Conservation (phyloP, 306 rosid species). For the Canavalia ensiformis region DNA sequence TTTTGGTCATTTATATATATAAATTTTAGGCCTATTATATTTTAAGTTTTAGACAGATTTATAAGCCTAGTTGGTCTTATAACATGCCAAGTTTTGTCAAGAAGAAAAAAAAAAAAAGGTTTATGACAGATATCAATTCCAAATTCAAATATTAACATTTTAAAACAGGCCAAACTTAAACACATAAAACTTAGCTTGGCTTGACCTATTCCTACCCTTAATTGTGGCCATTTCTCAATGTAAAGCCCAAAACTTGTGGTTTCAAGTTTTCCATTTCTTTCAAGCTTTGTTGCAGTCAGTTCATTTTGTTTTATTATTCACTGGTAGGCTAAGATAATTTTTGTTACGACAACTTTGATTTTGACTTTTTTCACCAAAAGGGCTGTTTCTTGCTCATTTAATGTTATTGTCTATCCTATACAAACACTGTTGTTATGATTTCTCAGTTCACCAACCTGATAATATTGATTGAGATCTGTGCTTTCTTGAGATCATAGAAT, state of each 20-base stretch:
- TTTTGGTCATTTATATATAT: no score
- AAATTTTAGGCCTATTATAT: no score
- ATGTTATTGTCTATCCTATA: no score
- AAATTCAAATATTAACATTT: no score
- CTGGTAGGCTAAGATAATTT: not conserved
- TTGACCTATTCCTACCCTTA: no score
- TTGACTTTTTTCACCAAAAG: not conserved
- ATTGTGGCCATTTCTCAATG: not conserved
- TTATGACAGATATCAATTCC: no score
- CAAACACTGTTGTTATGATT: not conserved
- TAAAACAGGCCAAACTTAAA: no score
- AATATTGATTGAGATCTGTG: constrained; percentile 15
- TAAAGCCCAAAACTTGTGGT: constrained; percentile 28
- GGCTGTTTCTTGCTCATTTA: not conserved
- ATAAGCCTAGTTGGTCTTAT: no score
- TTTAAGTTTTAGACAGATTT: no score
- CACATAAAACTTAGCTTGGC: no score
- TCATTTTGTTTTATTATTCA: not conserved
- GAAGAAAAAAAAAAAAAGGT: no score
- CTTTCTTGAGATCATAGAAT: constrained; percentile 7
- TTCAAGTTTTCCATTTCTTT: constrained; percentile 14
- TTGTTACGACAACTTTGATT: constrained; percentile 16
- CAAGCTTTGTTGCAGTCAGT: constrained; percentile 5
- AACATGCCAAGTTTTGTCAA: no score
- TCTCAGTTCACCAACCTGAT: not conserved